Conservation (phyloP, 768 basidiomycete species). For the Fistulinella prunicolor region DNA sequence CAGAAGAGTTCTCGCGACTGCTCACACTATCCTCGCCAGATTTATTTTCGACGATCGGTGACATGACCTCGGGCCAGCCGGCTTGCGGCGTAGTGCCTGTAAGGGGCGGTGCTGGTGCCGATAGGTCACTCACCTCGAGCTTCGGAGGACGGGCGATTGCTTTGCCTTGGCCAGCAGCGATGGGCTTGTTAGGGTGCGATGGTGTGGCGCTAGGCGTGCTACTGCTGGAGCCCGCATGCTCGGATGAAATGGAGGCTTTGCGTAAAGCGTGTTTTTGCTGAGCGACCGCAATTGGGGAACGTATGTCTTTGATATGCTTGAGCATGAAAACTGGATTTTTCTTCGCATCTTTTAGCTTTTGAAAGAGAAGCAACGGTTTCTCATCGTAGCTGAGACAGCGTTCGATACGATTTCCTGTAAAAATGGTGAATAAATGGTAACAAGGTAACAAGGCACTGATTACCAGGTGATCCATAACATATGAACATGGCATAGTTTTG, state of each 20-base stretch:
- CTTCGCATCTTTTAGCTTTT: slow-evolving; percentile 93
- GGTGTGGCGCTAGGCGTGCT: slow-evolving; percentile 19
- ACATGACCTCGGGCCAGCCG: slow-evolving; percentile 74
- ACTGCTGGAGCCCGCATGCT: slow-evolving; percentile 16
- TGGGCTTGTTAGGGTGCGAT: slow-evolving; percentile 23
- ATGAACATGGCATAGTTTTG: slow-evolving; percentile 99
- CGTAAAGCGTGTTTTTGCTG: slow-evolving; percentile 93
- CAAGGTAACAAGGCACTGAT: not conserved
- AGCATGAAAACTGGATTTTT: slow-evolving; percentile 99
- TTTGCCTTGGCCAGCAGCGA: slow-evolving; percentile 30
- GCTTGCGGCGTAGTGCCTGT: slow-evolving; percentile 65
- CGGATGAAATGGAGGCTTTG: slow-evolving; percentile 55
- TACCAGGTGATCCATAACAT: slow-evolving; percentile 91
- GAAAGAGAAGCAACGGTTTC: slow-evolving; percentile 94
- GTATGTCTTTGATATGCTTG: slow-evolving; percentile 90
- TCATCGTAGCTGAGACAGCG: slow-evolving; percentile 97
- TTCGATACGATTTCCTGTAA: slow-evolving; percentile 71
- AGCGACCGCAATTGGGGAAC: slow-evolving; percentile 94
- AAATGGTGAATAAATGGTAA: not conserved
- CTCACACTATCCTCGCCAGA: slow-evolving; percentile 41
- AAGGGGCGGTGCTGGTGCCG: slow-evolving; percentile 48
- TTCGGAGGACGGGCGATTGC: slow-evolving; percentile 57
- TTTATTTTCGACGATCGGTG: slow-evolving; percentile 52
- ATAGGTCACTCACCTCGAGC: slow-evolving; percentile 66
- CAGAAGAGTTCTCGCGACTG: slow-evolving; percentile 36